Conservation (phyloP, 2,329 filamentous ascomycete genomes). For the Aspergillus calidoustus region DNA sequence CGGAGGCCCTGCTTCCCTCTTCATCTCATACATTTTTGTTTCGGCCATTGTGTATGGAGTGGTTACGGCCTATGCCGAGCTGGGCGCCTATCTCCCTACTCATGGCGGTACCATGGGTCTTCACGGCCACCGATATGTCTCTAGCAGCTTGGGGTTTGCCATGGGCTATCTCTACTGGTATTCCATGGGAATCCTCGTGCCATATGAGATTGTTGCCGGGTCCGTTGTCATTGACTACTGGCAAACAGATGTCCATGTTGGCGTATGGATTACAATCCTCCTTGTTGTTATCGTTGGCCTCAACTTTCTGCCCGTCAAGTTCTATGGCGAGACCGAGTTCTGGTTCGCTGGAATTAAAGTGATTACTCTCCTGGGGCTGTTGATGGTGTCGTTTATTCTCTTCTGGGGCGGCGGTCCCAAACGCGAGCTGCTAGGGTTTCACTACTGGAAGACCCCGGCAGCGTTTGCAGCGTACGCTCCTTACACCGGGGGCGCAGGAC, state of each 20-base stretch:
- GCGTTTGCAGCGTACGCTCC: slow-evolving; percentile 36
- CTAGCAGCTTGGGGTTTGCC: slow-evolving; percentile 47
- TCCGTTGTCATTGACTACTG: slow-evolving; percentile 68
- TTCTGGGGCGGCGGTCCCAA: slow-evolving; percentile 61
- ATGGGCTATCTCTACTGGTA: slow-evolving; percentile 57
- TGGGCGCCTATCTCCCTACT: slow-evolving; percentile 48
- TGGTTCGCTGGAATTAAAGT: slow-evolving; percentile 59
- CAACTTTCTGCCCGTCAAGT: slow-evolving; percentile 54
- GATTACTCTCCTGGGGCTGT: slow-evolving; percentile 56
- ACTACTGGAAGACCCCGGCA: slow-evolving; percentile 54
- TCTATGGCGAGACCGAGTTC: slow-evolving; percentile 61
- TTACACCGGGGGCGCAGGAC: slow-evolving; percentile 54
- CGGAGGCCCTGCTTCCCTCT: slow-evolving; percentile 57
- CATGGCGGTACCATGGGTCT: slow-evolving; percentile 50
- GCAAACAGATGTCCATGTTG: slow-evolving; percentile 50
- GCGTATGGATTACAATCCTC: slow-evolving; percentile 60
- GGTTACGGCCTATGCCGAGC: slow-evolving; percentile 51
- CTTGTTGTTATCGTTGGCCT: slow-evolving; percentile 61
- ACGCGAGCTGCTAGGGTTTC: slow-evolving; percentile 56
- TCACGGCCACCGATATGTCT: slow-evolving; percentile 49
- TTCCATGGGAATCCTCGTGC: slow-evolving; percentile 51
- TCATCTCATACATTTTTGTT: slow-evolving; percentile 57
- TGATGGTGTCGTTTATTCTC: slow-evolving; percentile 59
- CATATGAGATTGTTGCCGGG: slow-evolving; percentile 67
- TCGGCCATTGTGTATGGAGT: slow-evolving; percentile 52